These are phyloP conservation scores for Chytriomyces sp. DNA, from an alignment of 192 early-diverging fungal species.

Conservation along the genomic window DNA sequence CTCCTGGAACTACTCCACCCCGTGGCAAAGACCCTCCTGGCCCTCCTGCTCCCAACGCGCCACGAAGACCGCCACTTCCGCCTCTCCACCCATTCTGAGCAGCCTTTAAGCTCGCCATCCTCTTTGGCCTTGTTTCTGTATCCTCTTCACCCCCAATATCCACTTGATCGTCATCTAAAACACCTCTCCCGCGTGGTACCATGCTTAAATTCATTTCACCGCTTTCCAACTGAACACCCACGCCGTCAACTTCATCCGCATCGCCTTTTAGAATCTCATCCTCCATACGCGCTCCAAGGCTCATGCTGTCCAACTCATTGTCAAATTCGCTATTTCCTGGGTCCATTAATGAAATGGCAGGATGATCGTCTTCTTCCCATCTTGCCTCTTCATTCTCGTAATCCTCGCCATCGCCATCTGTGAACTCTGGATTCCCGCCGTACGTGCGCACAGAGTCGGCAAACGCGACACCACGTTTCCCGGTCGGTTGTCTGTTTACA, in stretches of 20 bases:
- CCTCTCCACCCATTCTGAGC: background rate
- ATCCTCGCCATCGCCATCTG: background rate
- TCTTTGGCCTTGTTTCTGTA: background rate
- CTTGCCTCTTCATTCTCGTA: background rate
- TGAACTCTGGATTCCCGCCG: background rate
- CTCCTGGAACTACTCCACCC: background rate
- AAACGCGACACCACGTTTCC: background rate
- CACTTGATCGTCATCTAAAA: background rate
- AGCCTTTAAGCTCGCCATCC: background rate
- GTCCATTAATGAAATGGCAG: background rate
- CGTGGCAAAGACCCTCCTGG: background rate
- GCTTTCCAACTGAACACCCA: background rate
- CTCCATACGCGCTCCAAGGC: background rate
- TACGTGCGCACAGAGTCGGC: background rate
- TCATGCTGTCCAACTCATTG: background rate
- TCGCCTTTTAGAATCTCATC: background rate
- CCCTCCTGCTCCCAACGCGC: background rate
- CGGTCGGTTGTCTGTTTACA: background rate
- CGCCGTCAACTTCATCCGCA: background rate
- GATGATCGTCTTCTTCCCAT: background rate
- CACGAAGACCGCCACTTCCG: background rate
- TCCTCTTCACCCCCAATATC: background rate
- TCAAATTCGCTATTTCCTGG: background rate
- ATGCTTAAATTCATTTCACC: background rate
- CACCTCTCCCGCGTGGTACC: slow-evolving; percentile 13